Conservation (phyloP, 2,329 filamentous ascomycete genomes). For the Aureobasidium vineae region DNA sequence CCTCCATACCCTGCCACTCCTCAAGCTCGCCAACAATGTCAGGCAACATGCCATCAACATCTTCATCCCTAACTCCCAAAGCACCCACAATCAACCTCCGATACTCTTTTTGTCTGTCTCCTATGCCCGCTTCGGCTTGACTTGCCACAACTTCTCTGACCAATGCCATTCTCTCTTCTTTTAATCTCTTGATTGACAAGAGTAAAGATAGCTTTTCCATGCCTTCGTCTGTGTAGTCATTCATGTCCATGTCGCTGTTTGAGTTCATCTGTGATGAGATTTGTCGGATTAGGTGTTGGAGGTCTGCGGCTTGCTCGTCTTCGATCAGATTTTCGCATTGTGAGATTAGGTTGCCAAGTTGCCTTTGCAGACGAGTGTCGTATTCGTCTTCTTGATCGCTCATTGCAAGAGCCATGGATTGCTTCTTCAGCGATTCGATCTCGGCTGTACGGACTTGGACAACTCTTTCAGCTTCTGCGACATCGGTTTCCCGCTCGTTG, state of each 20-base stretch:
- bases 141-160: slow-evolving; percentile 68
- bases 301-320: slow-evolving; percentile 45
- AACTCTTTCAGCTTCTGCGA: slow-evolving; percentile 49
- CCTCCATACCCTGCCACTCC: slow-evolving; percentile 34
- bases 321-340: slow-evolving; percentile 47
- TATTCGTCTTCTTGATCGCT: slow-evolving; percentile 38
- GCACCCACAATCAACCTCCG: slow-evolving; percentile 66
- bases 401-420: slow-evolving; percentile 56
- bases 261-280: neutral
- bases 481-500: slow-evolving; percentile 63
- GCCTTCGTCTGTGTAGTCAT: slow-evolving; percentile 45
- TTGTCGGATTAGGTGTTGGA: slow-evolving; percentile 38
- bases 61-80: slow-evolving; percentile 66
- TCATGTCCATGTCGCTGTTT: slow-evolving; percentile 19
- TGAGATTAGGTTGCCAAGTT: slow-evolving; percentile 37
- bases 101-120: slow-evolving; percentile 72
- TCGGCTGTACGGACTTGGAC: slow-evolving; percentile 64
- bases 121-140: slow-evolving; percentile 65
- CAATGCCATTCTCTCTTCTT: slow-evolving; percentile 60
- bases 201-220: slow-evolving; percentile 59
- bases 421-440: slow-evolving; percentile 57
- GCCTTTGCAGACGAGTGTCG: slow-evolving; percentile 40
- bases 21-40: slow-evolving; percentile 52
- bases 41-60: slow-evolving; percentile 61
- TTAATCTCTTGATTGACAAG: slow-evolving; percentile 55